Percentiles rank a stretch among this genome's conserved stretches.
These are phyloP conservation scores for Saccharomyces hybrid DNA, from an alignment of 1,139 yeast species.

Conservation along the genomic window DNA sequence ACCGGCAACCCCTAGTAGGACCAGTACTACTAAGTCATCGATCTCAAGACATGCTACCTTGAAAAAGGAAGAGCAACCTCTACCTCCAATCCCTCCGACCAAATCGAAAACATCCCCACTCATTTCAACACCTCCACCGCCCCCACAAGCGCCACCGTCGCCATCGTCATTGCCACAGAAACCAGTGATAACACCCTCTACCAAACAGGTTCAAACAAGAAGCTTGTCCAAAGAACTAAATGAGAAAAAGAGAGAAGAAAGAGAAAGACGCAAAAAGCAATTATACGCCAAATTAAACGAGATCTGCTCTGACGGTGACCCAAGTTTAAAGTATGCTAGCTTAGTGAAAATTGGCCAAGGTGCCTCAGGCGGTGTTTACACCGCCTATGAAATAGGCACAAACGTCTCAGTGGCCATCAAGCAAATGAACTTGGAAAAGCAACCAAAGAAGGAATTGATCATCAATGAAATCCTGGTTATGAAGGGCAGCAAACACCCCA, in stretches of 20 bases:
- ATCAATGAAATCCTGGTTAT: slow-evolving; percentile 89
- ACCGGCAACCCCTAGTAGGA: background rate
- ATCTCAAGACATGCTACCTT: slow-evolving; percentile 14
- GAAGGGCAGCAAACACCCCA: slow-evolving; percentile 85
- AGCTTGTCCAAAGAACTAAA: slow-evolving; percentile 17
- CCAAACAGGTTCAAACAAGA: slow-evolving; percentile 11
- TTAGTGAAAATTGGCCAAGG: slow-evolving; percentile 91
- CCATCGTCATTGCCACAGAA: slow-evolving; percentile 8
- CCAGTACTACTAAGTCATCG: background rate
- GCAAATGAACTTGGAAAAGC: slow-evolving; percentile 87
- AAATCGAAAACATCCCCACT: slow-evolving; percentile 6
- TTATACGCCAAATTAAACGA: slow-evolving; percentile 61
- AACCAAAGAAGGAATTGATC: slow-evolving; percentile 91
- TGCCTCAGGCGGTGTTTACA: slow-evolving; percentile 95
- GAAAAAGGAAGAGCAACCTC: slow-evolving; percentile 9
- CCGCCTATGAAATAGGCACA: slow-evolving; percentile 65
- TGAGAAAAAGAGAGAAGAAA: slow-evolving; percentile 60
- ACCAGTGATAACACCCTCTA: background rate
- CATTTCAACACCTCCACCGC: slow-evolving; percentile 19
- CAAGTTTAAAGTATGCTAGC: slow-evolving; percentile 61
- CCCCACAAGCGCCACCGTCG: slow-evolving; percentile 18
- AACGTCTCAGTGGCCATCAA: slow-evolving; percentile 79
- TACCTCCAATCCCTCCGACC: slow-evolving; percentile 29
- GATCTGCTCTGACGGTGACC: slow-evolving; percentile 84
- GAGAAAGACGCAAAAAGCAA: slow-evolving; percentile 58